A percentile compares a stretch with the other conserved stretches of the same genome.
Conservation (phyloP, 345 rosid species). For the Rhodomyrtus tomentosa region DNA sequence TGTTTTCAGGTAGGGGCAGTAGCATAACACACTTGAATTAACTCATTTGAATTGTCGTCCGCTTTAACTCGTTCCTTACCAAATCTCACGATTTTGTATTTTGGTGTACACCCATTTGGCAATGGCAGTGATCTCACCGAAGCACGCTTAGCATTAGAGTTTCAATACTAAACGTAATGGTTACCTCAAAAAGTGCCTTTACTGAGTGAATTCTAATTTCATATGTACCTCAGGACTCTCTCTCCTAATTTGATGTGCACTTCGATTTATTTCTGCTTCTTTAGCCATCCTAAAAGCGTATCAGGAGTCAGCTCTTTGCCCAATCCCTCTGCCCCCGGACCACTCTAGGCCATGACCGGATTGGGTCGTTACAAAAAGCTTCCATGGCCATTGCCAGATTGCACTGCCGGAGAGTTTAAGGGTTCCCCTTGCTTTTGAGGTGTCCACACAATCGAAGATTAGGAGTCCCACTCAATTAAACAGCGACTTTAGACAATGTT, state of each 20-base stretch:
- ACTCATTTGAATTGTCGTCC: background rate
- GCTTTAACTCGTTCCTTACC: too few relatives aligned
- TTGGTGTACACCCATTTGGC: background rate
- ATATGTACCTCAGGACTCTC: background rate
- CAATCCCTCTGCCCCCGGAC: rapidly evolving
- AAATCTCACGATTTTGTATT: background rate
- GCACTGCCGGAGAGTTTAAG: background rate
- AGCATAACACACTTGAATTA: rapidly evolving
- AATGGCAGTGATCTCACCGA: background rate
- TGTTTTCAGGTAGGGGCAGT: background rate
- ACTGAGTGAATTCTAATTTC: background rate
- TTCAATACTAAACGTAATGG: background rate
- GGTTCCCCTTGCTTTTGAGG: background rate
- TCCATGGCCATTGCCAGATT: background rate
- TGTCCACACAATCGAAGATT: background rate
- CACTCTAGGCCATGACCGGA: background rate
- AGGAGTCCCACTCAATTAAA: background rate
- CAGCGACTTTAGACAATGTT: background rate
- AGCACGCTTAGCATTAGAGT: background rate
- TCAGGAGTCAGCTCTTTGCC: background rate
- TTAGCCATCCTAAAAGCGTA: rapidly evolving
- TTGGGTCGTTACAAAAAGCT: background rate
- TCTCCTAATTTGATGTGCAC: background rate
- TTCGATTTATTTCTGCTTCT: background rate
- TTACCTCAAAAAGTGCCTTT: background rate